Percentiles rank a stretch among this genome's conserved stretches.
phyloP scores from a whole-genome alignment of 495 filamentous ascomycete species.

The Podospora tetraspora region DNA sequence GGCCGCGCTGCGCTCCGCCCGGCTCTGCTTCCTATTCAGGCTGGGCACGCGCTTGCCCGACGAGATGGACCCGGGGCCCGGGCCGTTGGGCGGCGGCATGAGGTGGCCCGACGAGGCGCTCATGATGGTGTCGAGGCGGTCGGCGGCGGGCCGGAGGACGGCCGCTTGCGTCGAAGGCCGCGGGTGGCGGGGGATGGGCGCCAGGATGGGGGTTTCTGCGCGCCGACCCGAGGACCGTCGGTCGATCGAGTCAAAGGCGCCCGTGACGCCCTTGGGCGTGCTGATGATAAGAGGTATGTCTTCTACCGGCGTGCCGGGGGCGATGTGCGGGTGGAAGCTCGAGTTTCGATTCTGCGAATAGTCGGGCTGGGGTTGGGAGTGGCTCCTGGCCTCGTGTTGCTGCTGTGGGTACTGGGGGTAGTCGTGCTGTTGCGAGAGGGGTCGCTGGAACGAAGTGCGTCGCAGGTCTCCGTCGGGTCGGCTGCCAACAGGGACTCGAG shows the following conservation, averaged over 20 bases:
- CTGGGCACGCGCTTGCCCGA: slow-evolving; percentile 31
- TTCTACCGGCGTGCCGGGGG: slow-evolving; percentile 16
- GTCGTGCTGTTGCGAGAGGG: slow-evolving; percentile 25
- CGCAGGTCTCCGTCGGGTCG: slow-evolving; percentile 14
- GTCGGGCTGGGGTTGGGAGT: slow-evolving; percentile 23
- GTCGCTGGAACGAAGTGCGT: slow-evolving; percentile 22
- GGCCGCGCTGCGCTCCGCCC: slow-evolving; percentile 48
- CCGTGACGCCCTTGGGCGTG: slow-evolving; percentile 42
- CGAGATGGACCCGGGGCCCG: slow-evolving; percentile 26
- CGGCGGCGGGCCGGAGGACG: slow-evolving; percentile 42
- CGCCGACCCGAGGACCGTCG: slow-evolving; percentile 24
- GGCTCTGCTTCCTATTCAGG: slow-evolving; percentile 42
- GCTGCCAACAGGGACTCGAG: slow-evolving; percentile 28
- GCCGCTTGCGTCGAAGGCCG: slow-evolving; percentile 32
- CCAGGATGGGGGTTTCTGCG: slow-evolving; percentile 36
- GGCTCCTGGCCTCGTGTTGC: slow-evolving; percentile 6
- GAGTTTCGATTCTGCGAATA: slow-evolving; percentile 14
- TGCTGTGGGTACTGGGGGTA: slow-evolving; percentile 21
- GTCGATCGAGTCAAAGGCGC: slow-evolving; percentile 37
- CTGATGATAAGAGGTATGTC: slow-evolving; percentile 47
- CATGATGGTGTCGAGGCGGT: slow-evolving; percentile 80
- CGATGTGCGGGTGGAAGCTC: slow-evolving; percentile 21
- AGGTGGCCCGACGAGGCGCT: slow-evolving; percentile 55
- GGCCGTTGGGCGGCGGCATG: slow-evolving; percentile 42
- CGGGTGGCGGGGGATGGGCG: slow-evolving; percentile 41